Evolutionary conservation across 2,329 filamentous ascomycete genomes (phyloP), one percentile per base, ranked within the genome.

Genomic region (Akanthomyces dipterigenus): DNA sequence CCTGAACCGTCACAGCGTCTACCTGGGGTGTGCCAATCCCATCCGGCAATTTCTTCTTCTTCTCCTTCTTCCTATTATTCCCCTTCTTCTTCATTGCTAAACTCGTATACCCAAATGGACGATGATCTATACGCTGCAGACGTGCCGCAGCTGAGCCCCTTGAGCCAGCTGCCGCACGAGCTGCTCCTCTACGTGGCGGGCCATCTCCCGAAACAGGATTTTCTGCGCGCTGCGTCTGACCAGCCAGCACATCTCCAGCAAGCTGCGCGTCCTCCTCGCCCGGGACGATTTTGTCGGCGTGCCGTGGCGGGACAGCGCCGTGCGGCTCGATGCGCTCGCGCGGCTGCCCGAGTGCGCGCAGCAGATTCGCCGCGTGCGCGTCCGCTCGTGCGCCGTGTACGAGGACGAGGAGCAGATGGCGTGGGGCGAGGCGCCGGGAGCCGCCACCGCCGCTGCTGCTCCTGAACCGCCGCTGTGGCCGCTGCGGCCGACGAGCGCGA

Each of bases 261-360:
- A 78, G 3, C 77, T 77, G 59, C 76, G 76, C 63, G 74, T 77
- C 26, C 78, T 74, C 62, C 68, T 81, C 62, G 65, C 80, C 28
- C 67, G 70, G n/a, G 65, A 75, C 3, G 64, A 70, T 58, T 80
- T 82, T 67, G 72, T 69, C 26, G 73, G 74, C 20, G 68, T 80
- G 50, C 74, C 74, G 55, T 80, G 77, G 75, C 73, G 75, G 57
- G 71, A 78, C 8, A 79, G 82, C 64, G 72, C 78, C 46, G 70
- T 72, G 49, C 73, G 77, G 18, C 72, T 82, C 22, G 72, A 76
- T 61, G 70, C 70, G 54, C 78, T 82, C 61, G 76, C 79, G 18
- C 68, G 69, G 57, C 72, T 79, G 63, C 72, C 75, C 43, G 75
- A 73, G 6, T 74, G 80, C 36, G 73, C 75, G 55, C 67, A 67